phyloP scores from a whole-genome alignment of 345 rosid genomes.

The Euphorbia tirucalli region DNA sequence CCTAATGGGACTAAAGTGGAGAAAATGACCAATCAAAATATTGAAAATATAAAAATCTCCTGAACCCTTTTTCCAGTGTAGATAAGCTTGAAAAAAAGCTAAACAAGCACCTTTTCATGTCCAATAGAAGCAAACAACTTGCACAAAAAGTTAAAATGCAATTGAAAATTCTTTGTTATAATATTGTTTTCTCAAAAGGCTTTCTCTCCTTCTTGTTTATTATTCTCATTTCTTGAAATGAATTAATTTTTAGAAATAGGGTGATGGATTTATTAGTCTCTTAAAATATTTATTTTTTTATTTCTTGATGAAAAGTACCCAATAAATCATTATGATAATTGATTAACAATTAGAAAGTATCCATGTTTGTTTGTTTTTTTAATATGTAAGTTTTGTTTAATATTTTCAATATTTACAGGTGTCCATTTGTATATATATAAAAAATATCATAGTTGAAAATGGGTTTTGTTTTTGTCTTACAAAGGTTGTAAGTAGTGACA shows the following conservation, averaged over 20 bases:
- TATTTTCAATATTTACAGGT: background rate
- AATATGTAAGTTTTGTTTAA: background rate
- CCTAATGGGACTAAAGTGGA: conserved; percentile 9
- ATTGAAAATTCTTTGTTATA: conserved; percentile 4
- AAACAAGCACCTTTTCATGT: conserved; percentile 19
- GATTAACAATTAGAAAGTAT: no score
- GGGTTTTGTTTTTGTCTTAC: background rate
- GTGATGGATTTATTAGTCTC: no score
- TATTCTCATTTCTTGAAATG: no score
- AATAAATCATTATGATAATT: no score
- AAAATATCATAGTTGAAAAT: no score
- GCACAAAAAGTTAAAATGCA: conserved; percentile 20
- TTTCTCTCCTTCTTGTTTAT: background rate
- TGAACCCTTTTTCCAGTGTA: background rate
- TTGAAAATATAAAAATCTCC: background rate
- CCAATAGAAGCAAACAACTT: conserved; percentile 26
- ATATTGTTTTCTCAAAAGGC: background rate
- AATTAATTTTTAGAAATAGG: no score
- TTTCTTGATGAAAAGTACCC: no score
- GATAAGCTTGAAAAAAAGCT: conserved; percentile 27
- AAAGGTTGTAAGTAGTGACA: conserved; percentile 8
- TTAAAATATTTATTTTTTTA: background rate
- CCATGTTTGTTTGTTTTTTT: no score
- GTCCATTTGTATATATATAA: background rate
- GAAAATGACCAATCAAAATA: conserved; percentile 7